Base-by-base conservation (phyloP, 225 moss, liverwort and hornwort genomes). In the Thuidium tamariscinum region DNA sequence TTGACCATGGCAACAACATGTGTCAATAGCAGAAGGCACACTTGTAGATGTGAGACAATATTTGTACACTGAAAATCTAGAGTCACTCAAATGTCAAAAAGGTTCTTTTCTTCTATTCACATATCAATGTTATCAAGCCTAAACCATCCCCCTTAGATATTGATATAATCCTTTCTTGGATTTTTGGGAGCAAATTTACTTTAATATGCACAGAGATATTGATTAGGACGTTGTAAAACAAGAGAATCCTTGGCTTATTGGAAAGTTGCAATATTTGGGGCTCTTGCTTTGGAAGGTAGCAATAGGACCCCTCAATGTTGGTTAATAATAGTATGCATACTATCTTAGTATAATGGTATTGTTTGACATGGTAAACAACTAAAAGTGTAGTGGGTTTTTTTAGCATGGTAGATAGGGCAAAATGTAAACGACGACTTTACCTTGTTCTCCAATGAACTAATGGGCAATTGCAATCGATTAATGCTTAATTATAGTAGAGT, bases 231-330 rank as follows among this genome's bases (percentile, higher is more conserved):
- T n/a, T 65, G 10, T 6, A 65, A 65, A 10, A 3, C 30, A 4
- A 34, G 16, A 17, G 3, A 64, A 3, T 64, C 64, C 18, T n/a
- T 64, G 10, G 32, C 10, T 19, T 18, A 3, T 41, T 68, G 39
- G 8, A 10, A 68, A 23, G 68, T 4, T 39, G 41, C 13, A 69
- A 41, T 1, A 0, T 14, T 20, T 4, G 4, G 0, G 7, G 14
- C 2, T 41, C 15, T 26, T 26, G 1, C 5, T 70, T 27, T 39
- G 1, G 4, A 2, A 0, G 9, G 2, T 26, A 42, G 15, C 2
- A 42, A 26, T 23, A 25, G 6, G 68, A 4, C 2, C 4, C 25
- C 1, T 6, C 0, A 26, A 9, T 0, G 0, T 26, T 70, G 5
- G 16, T 27, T 42, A 44, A 44, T 44, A 71, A 10, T 44, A 2